Evolutionary conservation across 768 basidiomycete species (phyloP), one percentile per base, ranked within the genome.

Genomic region (Pleurotus giganteus): DNA sequence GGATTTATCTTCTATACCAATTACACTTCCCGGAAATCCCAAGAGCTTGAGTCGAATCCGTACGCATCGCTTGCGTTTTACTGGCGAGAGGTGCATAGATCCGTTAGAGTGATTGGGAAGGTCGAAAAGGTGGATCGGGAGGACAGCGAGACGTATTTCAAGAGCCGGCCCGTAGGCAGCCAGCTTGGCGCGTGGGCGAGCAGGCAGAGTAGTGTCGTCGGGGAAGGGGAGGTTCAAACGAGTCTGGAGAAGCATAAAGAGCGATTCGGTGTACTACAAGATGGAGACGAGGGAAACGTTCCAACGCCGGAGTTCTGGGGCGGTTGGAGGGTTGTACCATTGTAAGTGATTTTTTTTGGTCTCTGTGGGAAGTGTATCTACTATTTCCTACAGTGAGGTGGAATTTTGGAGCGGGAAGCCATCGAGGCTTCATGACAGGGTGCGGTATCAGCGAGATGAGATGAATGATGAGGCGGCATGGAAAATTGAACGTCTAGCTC

Each of bases 1-100:
- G 97, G 97, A 47, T 98, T 98, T 74, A 83, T 96, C 55, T 97
- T 98, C 74, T 99, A 82, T 79, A 98, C 96, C 28, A 99, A 99
- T 72, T 98, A 98, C 74, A 82, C 85, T 36, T 96, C 94, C 9
- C 84, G 95, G 60, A 99, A 98, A 73, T 94, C 92, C 2, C 66
- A 71, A 37, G 97, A 98, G 68, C 79, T 98, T 26, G 55, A 70
- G 4, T 78, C 73, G 34, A 94, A 94, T 65, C 91, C 91, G 0
- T 75, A 86, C 66, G 94, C 89, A 4, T 85, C 91, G 1, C 74
- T 96, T 17, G 85, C 86, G 8, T 91, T 98, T 64, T 97, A 95
- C 74, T 98, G 96, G 97, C 73, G 83, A 49, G 93, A 94, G 67
- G 75, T 93, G 11, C 82, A 85, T 55, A 78, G 85, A 51, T 86